These are phyloP conservation scores for Neonectria hederae DNA, from an alignment of 2,329 filamentous ascomycete genomes.

Conservation along the genomic window DNA sequence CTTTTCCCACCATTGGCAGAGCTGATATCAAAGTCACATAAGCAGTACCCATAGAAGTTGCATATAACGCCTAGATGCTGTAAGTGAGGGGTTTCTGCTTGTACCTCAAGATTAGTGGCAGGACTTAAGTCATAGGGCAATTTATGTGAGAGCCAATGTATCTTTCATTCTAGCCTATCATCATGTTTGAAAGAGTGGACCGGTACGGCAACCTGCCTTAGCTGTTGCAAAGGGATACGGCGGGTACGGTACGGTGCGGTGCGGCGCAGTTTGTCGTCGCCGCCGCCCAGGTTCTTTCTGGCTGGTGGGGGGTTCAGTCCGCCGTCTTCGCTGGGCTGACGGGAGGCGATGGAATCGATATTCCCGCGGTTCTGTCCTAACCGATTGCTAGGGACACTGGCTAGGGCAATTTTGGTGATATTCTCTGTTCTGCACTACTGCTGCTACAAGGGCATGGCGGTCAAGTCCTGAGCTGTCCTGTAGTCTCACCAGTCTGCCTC, in stretches of 20 bases:
- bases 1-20: no score
- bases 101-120: no score
- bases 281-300: not conserved
- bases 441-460: not conserved
- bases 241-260: slow-evolving; percentile 3
- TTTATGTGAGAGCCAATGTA: no score
- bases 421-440: not conserved
- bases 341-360: not conserved
- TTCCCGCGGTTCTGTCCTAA: not conserved
- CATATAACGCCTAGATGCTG: no score
- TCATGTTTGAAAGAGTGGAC: no score
- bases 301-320: not conserved
- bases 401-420: not conserved
- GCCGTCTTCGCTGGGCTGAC: slow-evolving; percentile 1
- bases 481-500: not conserved
- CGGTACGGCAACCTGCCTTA: no score
- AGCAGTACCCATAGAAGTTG: no score
- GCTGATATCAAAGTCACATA: no score
- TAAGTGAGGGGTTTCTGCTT: no score
- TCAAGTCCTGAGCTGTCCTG: not conserved
- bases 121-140: no score
- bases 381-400: not conserved
- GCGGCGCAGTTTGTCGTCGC: slow-evolving; percentile 1
- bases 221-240: no score
- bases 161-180: no score